Evolutionary conservation across 768 basidiomycete genomes (phyloP).

Genomic region (Daedalea quercina): DNA sequence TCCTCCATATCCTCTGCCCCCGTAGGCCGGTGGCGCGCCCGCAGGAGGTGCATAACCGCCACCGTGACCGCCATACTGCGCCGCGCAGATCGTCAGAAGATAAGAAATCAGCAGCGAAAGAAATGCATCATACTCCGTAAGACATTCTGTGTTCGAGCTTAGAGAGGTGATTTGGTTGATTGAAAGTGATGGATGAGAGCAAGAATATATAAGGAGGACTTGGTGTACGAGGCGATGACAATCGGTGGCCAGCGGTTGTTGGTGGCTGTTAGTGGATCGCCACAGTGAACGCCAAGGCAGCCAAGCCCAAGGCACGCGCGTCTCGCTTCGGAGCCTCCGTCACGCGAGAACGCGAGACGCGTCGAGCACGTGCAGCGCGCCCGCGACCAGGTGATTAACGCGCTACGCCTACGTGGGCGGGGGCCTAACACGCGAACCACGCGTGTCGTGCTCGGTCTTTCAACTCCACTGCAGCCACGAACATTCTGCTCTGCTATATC

Average conservation of each 20-base stretch:
- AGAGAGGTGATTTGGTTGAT: not conserved
- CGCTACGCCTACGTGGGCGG: slow-evolving; percentile 34
- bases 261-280: no score
- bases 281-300: no score
- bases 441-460: not conserved
- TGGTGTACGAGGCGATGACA: no score
- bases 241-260: no score
- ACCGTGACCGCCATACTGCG: not conserved
- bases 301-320: no score
- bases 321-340: no score
- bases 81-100: not conserved
- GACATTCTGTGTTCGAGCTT: not conserved
- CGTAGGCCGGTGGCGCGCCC: slow-evolving; percentile 11
- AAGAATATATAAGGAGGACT: not conserved
- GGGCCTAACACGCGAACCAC: not conserved
- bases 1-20: slow-evolving; percentile 26
- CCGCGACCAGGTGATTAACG: slow-evolving; percentile 67
- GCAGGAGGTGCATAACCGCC: not conserved
- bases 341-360: slow-evolving; percentile 25
- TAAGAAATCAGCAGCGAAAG: not conserved
- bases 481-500: no score
- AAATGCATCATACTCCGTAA: not conserved
- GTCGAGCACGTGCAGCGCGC: slow-evolving; percentile 64
- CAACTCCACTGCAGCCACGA: no score
- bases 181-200: not conserved